Conservation (phyloP, 306 rosid genomes). For the Neltuma alba region DNA sequence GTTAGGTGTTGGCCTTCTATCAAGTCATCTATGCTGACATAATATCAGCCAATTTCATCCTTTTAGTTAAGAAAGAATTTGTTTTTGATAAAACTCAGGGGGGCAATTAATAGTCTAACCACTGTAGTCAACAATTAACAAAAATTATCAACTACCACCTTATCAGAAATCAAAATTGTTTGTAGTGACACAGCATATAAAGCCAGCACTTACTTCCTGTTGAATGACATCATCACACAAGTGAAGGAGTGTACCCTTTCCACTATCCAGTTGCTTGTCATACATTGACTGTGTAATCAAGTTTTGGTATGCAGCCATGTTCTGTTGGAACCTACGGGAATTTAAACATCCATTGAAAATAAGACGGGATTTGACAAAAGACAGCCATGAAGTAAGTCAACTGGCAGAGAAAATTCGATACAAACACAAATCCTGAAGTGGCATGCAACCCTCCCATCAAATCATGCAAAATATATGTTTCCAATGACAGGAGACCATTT, state of each 20-base stretch:
- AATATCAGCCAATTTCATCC: not conserved
- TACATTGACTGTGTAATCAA: conserved; percentile 93
- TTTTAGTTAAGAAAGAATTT: not conserved
- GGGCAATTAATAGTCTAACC: not conserved
- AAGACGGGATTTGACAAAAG: not conserved
- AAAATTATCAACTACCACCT: not conserved
- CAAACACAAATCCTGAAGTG: conserved; percentile 1
- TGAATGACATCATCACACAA: conserved; percentile 96
- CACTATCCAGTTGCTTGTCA: conserved; percentile 92
- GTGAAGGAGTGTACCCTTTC: conserved; percentile 91
- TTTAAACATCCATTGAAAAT: conserved; percentile 2
- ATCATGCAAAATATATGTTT: not conserved
- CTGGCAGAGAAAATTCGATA: not conserved
- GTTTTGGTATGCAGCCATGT: conserved; percentile 76
- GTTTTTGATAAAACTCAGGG: not conserved
- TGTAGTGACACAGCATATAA: conserved; percentile 14
- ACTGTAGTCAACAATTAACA: conserved; percentile 3
- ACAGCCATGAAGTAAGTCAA: not conserved
- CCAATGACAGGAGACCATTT: not conserved
- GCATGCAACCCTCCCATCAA: conserved; percentile 11
- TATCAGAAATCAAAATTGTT: conserved; percentile 5
- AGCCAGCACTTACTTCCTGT: conserved; percentile 75
- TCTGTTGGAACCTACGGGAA: conserved; percentile 74
- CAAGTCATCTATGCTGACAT: not conserved
- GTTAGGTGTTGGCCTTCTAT: not conserved